Evolutionary conservation across 1,284 basidiomycete genomes (phyloP).

Genomic region (Cronartium quercuum): DNA sequence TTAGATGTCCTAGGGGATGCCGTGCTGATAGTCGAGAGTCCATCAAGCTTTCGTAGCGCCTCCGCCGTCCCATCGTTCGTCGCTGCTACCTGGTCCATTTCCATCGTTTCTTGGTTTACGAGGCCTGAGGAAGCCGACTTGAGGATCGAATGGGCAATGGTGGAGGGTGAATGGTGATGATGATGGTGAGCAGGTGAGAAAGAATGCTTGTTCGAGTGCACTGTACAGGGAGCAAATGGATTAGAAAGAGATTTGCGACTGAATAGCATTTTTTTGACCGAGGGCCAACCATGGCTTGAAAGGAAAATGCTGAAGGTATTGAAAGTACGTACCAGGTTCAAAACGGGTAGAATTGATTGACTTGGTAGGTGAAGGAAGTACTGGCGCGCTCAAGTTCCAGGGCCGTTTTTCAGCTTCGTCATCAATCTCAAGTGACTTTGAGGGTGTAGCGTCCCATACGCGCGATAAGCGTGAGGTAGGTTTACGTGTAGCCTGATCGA

Average conservation of each 20-base stretch:
- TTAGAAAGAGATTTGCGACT: not conserved
- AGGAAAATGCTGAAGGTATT: too few relatives aligned
- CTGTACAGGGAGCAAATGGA: too few relatives aligned
- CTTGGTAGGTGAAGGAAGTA: not conserved
- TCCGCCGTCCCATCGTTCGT: slow-evolving; percentile 79
- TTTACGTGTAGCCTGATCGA: too few relatives aligned
- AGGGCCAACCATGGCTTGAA: too few relatives aligned
- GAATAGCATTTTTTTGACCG: too few relatives aligned
- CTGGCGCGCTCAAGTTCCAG: not conserved
- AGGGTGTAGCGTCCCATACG: not conserved
- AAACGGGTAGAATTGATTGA: not conserved
- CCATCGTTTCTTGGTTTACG: slow-evolving; percentile 31
- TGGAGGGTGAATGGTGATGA: slow-evolving; percentile 19
- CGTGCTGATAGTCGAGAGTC: slow-evolving; percentile 54
- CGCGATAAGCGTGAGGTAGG: not conserved
- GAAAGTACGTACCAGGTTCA: not conserved
- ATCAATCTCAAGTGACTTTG: too few relatives aligned
- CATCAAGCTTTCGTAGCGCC: slow-evolving; percentile 86
- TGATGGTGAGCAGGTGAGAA: not conserved
- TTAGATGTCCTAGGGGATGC: not conserved
- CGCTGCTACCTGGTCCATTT: slow-evolving; percentile 39
- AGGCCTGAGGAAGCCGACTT: slow-evolving; percentile 15
- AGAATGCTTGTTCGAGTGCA: not conserved
- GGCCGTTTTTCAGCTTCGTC: not conserved
- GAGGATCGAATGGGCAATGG: slow-evolving; percentile 28